Base-by-base conservation (phyloP, 78 protist genomes). In the Cyanophora paradoxa region DNA sequence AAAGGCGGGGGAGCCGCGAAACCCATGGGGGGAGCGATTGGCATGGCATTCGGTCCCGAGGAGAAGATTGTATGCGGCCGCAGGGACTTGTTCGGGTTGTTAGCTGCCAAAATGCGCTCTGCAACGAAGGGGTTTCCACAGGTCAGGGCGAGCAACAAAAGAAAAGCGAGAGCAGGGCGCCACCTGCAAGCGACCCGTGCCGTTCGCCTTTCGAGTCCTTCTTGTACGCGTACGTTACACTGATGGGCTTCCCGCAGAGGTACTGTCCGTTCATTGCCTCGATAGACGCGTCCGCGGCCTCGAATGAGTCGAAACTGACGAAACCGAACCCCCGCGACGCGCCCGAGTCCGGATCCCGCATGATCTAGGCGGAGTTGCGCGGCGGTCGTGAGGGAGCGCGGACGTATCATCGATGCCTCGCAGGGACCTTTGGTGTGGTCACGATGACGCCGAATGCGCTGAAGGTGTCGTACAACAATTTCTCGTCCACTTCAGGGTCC, bases 391-490 rank as follows among this genome's bases (percentile, higher is more conserved):
- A n/a, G n/a, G n/a, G n/a, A n/a, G n/a, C n/a, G n/a, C n/a, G n/a
- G n/a, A n/a, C n/a, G n/a, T n/a, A n/a, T n/a, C 50, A 44, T 14
- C 24, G 24, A 44, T 44, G 37, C 19, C 41, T 65, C 2, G 26
- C 22, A 1, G 20, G 11, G 3, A 76, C 69, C 67, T 82, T 86
- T 16, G 96, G 93, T 1, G 93, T 66, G 2, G 62, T 69, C 5
- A 85, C 13, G 63, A 97, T 73, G 17, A 61, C 46, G 13, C 99
- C 99, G 78, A 97, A 97, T 7, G 91, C 83, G 40, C 72, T 31
- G 85, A 97, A 97, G 30, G 99, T 90, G 69, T 97, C 98, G 66
- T 80, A 81, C 36, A 97, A 79, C 77, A 90, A 73, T 82, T 91
- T 92, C 84, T 95, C 99, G 73, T 95, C 98, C 46, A 74, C 69